Evolutionary conservation across 2,329 filamentous ascomycete species (phyloP).

Genomic region (Penicillium sp.): DNA sequence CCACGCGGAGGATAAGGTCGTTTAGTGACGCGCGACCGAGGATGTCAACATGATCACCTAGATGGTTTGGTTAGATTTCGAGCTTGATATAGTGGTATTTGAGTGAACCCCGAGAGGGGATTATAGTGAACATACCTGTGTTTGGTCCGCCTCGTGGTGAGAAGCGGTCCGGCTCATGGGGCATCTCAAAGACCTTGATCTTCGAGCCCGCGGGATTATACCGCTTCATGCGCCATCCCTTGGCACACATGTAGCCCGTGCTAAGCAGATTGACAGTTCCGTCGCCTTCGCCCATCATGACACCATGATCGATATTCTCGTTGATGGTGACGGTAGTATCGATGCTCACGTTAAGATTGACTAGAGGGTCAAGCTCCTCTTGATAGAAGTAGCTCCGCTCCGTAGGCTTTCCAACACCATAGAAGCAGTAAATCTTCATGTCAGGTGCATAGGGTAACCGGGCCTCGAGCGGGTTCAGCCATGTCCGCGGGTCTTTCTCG

Average conservation of each 20-base stretch:
- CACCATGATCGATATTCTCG: slow-evolving; percentile 74
- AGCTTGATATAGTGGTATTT: background rate
- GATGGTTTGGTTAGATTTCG: background rate
- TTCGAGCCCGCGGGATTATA: slow-evolving; percentile 88
- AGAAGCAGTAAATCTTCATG: slow-evolving; percentile 97
- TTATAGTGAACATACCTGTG: slow-evolving; percentile 55
- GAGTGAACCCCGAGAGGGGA: too few species aligned
- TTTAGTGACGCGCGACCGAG: slow-evolving; percentile 87
- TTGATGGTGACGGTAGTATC: slow-evolving; percentile 57
- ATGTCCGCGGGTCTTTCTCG: slow-evolving; percentile 77
- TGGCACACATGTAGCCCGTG: slow-evolving; percentile 94
- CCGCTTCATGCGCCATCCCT: slow-evolving; percentile 89
- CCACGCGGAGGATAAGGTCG: slow-evolving; percentile 85
- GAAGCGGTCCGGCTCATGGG: slow-evolving; percentile 91
- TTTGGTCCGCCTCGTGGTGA: slow-evolving; percentile 76
- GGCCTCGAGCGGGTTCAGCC: slow-evolving; percentile 95
- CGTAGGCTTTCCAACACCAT: slow-evolving; percentile 89
- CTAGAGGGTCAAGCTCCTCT: slow-evolving; percentile 68
- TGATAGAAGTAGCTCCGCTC: slow-evolving; percentile 94
- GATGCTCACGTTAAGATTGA: slow-evolving; percentile 60
- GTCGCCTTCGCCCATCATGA: slow-evolving; percentile 95
- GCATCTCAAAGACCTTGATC: slow-evolving; percentile 92
- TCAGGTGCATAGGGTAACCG: slow-evolving; percentile 84
- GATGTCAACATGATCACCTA: slow-evolving; percentile 94
- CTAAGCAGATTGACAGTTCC: slow-evolving; percentile 94